A percentile compares a stretch with the other conserved stretches of the same genome.
Evolutionary conservation across 768 basidiomycete species (phyloP).

Genomic region (Boletus subparvulus): DNA sequence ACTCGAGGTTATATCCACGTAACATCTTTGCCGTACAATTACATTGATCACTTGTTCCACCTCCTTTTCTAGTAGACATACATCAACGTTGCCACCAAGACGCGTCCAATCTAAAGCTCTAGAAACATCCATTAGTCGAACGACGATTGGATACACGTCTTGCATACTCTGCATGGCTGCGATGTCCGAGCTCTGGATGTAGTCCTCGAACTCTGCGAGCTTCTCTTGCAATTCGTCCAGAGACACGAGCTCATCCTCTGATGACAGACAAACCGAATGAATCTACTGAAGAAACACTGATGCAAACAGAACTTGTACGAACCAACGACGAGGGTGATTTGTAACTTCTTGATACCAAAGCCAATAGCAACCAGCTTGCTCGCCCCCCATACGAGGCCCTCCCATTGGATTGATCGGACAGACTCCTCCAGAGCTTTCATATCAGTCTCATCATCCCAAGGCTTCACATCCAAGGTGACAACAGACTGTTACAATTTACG

Average conservation of each 20-base stretch:
- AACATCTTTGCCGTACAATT: not conserved
- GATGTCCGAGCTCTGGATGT: constrained; percentile 88
- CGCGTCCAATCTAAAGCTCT: constrained; percentile 22
- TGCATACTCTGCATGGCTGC: constrained; percentile 88
- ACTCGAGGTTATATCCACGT: not conserved
- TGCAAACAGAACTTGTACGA: constrained; percentile 18
- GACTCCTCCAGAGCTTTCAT: constrained; percentile 81
- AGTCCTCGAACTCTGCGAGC: constrained; percentile 81
- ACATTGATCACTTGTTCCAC: constrained; percentile 9
- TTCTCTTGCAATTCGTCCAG: constrained; percentile 92
- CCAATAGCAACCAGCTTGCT: constrained; percentile 92
- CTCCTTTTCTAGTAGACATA: constrained; percentile 8
- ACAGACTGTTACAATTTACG: constrained; percentile 68
- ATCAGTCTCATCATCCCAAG: constrained; percentile 99
- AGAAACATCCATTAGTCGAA: constrained; percentile 2
- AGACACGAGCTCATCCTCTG: constrained; percentile 95
- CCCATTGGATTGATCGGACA: constrained; percentile 84
- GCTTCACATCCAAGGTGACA: constrained; percentile 97
- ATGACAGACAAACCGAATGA: not conserved
- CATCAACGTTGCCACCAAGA: not conserved
- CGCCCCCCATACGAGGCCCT: constrained; percentile 94
- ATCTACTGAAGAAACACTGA: not conserved
- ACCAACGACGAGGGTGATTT: constrained; percentile 62
- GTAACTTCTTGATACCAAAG: constrained; percentile 93
- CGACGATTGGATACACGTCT: not conserved